Evolutionary conservation across 495 filamentous ascomycete species (phyloP), one percentile per base, ranked within the genome.

Genomic region (Geopyxis carbonaria): DNA sequence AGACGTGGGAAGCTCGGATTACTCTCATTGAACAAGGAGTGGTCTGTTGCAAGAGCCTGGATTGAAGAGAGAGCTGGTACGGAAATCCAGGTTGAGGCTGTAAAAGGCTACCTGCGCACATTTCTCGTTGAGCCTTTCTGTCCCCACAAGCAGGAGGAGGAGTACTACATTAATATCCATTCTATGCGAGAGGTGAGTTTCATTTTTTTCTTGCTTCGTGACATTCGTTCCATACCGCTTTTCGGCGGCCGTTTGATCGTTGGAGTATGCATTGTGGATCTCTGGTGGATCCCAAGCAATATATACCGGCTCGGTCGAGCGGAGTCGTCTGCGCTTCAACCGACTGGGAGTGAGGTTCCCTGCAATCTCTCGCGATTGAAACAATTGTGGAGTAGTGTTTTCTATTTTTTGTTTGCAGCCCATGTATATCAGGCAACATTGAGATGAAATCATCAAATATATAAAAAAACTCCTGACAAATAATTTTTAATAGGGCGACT

Each of bases 91-190:
- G 91, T 99, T 35, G 91, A 95, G 76, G 77, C 79, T 38, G 75
- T 87, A 40, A 73, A 80, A 34, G 89, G 89, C 60, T 70, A 80
- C 47, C 70, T 99, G 56, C 75, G 85, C 54, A 76, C 85, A 46
- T 99, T 99, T 73, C 71, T 99, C 29, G 87, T 99, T 45, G 89
- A 99, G 72, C 89, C 91, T 14, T 94, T 99, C 57, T 83, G 93
- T 40, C 89, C 91, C 43, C 89, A 99, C 64, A 79, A 84, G 40
- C 64, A 75, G 38, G 75, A 78, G 57, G 93, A 86, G 37, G 89
- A 97, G 59, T 94, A 94, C 67, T 99, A 99, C 64, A 92, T 99
- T 65, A 92, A 92, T 76, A 84, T 86, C 61, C 75, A 89, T 66
- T 87, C 79, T 45, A 78, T 85, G 50, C 73, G 80, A 70, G 79